These are phyloP conservation scores for Phytophthora uliginosa DNA, from an alignment of 352 stramenopile species.

Conservation along the genomic window DNA sequence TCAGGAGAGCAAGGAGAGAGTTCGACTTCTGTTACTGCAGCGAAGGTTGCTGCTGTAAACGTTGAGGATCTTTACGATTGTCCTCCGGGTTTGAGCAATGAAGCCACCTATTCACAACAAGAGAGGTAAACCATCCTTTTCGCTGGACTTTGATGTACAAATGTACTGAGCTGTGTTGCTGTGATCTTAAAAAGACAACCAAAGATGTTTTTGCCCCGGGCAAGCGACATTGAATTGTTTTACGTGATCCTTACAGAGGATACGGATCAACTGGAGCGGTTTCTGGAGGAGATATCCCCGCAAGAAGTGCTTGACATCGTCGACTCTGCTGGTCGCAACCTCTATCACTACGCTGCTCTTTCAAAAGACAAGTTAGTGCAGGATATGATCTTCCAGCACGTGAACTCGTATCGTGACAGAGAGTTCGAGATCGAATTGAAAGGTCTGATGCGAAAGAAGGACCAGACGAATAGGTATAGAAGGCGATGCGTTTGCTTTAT, in stretches of 20 bases:
- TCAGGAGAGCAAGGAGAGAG: background rate
- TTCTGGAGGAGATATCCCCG: slow-evolving; percentile 34
- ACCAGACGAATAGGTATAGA: slow-evolving; percentile 38
- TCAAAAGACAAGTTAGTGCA: slow-evolving; percentile 20
- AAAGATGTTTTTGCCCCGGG: slow-evolving; percentile 48
- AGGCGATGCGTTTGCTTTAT: background rate
- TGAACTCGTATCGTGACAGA: slow-evolving; percentile 35
- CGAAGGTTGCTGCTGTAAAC: slow-evolving; percentile 3
- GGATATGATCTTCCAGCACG: slow-evolving; percentile 46
- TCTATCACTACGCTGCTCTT: slow-evolving; percentile 70
- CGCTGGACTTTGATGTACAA: background rate
- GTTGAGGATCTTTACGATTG: slow-evolving; percentile 39
- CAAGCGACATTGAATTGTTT: slow-evolving; percentile 54
- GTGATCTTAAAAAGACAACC: slow-evolving; percentile 11
- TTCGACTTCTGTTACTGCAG: background rate
- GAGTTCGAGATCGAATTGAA: slow-evolving; percentile 36
- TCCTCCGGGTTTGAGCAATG: background rate
- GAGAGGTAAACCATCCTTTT: slow-evolving; percentile 4
- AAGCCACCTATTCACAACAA: slow-evolving; percentile 1
- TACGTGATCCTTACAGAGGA: slow-evolving; percentile 47
- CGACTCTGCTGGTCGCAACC: slow-evolving; percentile 34
- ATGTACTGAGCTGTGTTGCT: background rate
- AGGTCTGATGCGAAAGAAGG: slow-evolving; percentile 45
- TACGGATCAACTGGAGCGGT: slow-evolving; percentile 25
- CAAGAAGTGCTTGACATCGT: slow-evolving; percentile 43